Conservation (phyloP, 345 rosid species). For the Microcos paniculata region DNA sequence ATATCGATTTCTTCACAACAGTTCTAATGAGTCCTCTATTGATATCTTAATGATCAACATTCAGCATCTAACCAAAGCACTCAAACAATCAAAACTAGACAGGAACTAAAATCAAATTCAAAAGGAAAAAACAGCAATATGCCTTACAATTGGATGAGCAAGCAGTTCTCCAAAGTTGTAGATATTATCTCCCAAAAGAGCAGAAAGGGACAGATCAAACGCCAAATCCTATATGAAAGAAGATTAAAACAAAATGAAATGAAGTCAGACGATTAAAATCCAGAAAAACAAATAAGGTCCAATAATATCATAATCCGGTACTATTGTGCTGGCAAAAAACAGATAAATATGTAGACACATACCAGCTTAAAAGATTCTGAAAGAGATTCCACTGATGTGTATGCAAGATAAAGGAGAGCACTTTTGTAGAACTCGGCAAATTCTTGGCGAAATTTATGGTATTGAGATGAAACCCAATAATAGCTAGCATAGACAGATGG, state of each 20-base stretch:
- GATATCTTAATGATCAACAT: background rate
- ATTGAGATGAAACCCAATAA: conserved; percentile 95
- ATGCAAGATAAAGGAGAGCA: conserved; percentile 95
- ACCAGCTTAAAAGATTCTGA: conserved; percentile 98
- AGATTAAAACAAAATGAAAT: background rate
- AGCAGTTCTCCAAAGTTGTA: conserved; percentile 98
- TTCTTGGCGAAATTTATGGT: conserved; percentile 74
- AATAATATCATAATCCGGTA: background rate
- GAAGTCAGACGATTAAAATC: background rate
- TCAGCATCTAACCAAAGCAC: background rate
- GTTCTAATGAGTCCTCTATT: background rate
- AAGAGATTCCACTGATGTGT: conserved; percentile 87
- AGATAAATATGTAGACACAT: conserved; percentile 11
- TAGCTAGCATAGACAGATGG: conserved; percentile 90
- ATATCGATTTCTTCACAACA: background rate
- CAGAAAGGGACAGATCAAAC: conserved; percentile 94
- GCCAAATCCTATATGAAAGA: conserved; percentile 79
- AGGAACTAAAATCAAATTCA: conserved; percentile 5
- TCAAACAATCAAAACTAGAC: background rate
- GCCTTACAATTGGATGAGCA: conserved; percentile 94
- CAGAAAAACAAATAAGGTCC: background rate
- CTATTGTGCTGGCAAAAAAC: background rate
- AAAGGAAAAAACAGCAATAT: background rate
- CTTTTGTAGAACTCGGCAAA: conserved; percentile 90
- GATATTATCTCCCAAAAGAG: conserved; percentile 96